Evolutionary conservation across 495 filamentous ascomycete species (phyloP).

Genomic region (Penicillium bovifimosum): DNA sequence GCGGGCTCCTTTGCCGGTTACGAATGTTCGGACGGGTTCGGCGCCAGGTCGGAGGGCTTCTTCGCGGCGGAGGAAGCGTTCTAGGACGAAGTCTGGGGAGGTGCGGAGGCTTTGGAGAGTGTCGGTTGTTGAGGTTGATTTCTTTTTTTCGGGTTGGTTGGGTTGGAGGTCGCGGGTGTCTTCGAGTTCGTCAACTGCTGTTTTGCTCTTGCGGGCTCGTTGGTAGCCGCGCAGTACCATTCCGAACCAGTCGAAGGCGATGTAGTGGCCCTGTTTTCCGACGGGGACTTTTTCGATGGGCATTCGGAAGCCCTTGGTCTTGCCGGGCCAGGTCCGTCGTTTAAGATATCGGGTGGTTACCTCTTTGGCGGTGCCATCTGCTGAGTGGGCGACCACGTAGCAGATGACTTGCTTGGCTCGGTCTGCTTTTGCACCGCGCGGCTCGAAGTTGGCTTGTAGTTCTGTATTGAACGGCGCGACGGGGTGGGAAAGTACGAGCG

Average conservation of each 20-base stretch:
- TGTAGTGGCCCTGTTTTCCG: conserved; percentile 65
- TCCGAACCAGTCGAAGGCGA: conserved; percentile 82
- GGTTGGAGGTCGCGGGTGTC: conserved; percentile 68
- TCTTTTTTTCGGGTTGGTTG: conserved; percentile 63
- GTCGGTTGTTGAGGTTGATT: conserved; percentile 61
- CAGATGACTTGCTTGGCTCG: conserved; percentile 84
- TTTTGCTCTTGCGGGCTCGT: conserved; percentile 52
- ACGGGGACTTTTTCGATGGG: conserved; percentile 71
- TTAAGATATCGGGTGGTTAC: conserved; percentile 91
- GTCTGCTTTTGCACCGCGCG: conserved; percentile 73
- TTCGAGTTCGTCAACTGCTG: conserved; percentile 70
- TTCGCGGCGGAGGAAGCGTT: conserved; percentile 85
- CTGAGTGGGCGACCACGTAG: conserved; percentile 82
- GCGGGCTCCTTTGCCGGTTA: conserved; percentile 60
- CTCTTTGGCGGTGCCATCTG: conserved; percentile 88
- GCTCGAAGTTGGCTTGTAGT: conserved; percentile 70
- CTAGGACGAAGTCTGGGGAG: conserved; percentile 79
- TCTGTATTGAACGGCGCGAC: conserved; percentile 67
- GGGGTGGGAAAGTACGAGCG: conserved; percentile 60
- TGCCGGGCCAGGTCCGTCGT: conserved; percentile 75
- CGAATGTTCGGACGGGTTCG: conserved; percentile 68
- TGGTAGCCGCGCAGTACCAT: conserved; percentile 67
- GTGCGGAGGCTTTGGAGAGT: conserved; percentile 81
- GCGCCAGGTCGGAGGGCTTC: conserved; percentile 75
- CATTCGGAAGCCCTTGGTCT: conserved; percentile 81